Base-by-base conservation (phyloP, 768 basidiomycete species). In the Lactarius quietus region DNA sequence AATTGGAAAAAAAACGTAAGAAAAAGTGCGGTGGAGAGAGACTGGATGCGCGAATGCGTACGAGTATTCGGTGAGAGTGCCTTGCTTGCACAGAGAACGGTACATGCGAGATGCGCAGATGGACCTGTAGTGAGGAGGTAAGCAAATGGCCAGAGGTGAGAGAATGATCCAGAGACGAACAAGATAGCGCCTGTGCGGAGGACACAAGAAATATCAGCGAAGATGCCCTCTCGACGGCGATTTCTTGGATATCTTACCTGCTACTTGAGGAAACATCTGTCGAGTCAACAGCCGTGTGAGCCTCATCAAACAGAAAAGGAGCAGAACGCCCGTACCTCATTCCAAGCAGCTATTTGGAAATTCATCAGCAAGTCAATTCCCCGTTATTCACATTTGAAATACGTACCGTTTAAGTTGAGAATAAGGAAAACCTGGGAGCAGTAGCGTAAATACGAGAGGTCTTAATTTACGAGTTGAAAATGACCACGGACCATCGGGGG, bases 61-160 rank as follows among this genome's bases (percentile, higher is more conserved):
- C 64, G n/a, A n/a, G 31, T 39, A 65, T 65, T 57, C 55, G 14
- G 64, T 65, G 60, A 65, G 23, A 20, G 59, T 51, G 15, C 64
- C 64, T 6, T 26, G 17, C 28, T 38, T 3, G 10, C 43, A 61
- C 36, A 65, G 18, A 28, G 43, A 48, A 14, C 63, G 63, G 38
- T 60, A 64, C 58, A 64, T 35, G 35, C 64, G 64, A 45, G 64
- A 12, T 28, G 64, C 55, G 28, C 60, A 45, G 31, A 65, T 61
- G 15, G 55, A 31, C 33, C 64, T 65, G 43, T 29, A 3, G 33
- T 33, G 2, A 18, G 15, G 26, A 15, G 55, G 56, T 38, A 57
- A 57, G 9, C 38, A 26, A 33, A 2, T 20, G 10, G 8, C n/a
- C 17, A n/a, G 17, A 18, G 33, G 23, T 6, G 39, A 26, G 26